Percentiles rank a stretch among this genome's conserved stretches.
These are phyloP conservation scores for Scedosporium apiospermum DNA, from an alignment of 2,329 filamentous ascomycete genomes.

Conservation along the genomic window DNA sequence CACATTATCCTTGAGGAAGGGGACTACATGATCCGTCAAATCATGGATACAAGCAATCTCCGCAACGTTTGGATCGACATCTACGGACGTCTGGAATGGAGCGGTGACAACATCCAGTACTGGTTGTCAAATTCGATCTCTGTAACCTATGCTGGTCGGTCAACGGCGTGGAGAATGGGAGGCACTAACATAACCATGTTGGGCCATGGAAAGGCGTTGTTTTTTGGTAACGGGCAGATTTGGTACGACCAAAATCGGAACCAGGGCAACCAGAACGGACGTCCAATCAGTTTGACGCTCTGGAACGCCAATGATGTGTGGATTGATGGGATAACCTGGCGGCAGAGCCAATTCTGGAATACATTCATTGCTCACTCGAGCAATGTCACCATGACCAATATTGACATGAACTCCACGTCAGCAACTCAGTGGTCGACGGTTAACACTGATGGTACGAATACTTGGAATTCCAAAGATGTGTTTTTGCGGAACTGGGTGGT, in stretches of 20 bases:
- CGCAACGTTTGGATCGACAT: conserved; percentile 34
- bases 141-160: conserved; percentile 46
- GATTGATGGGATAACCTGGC: conserved; percentile 31
- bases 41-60: conserved; percentile 24
- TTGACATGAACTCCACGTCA: conserved; percentile 42
- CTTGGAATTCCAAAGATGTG: conserved; percentile 41
- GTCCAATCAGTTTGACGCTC: conserved; percentile 23
- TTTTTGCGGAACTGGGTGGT: conserved; percentile 40
- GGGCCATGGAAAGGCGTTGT: conserved; percentile 40
- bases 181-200: conserved; percentile 39
- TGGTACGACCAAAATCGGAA: conserved; percentile 45
- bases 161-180: conserved; percentile 43
- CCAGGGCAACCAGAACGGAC: conserved; percentile 30
- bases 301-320: conserved; percentile 26
- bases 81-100: conserved; percentile 27
- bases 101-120: conserved; percentile 33
- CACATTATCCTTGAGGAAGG: conserved; percentile 23
- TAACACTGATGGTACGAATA: conserved; percentile 38
- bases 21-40: conserved; percentile 22
- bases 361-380: conserved; percentile 41
- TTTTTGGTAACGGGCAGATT: conserved; percentile 50
- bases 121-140: conserved; percentile 41
- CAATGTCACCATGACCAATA: conserved; percentile 36
- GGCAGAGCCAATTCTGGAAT: conserved; percentile 53
- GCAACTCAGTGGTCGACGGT: conserved; percentile 20